These are phyloP conservation scores for Candida alai DNA, from an alignment of 805 yeast species.

Conservation along the genomic window DNA sequence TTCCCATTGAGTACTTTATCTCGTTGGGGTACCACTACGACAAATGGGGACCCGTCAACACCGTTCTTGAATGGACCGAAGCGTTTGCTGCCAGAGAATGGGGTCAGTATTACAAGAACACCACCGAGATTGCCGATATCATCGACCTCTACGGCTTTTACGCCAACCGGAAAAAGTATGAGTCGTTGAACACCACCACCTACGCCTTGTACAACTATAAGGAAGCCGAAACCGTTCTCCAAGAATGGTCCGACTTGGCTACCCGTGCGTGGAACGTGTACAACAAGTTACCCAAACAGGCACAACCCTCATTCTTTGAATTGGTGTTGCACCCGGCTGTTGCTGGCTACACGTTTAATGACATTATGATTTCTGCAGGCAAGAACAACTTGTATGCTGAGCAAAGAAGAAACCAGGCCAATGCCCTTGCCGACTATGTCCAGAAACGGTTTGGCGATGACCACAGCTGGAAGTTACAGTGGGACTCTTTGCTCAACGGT, in stretches of 20 bases:
- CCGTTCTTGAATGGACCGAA: slow-evolving; percentile 10
- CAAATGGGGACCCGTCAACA: slow-evolving; percentile 11
- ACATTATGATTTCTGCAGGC: slow-evolving; percentile 15
- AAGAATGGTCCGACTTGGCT: slow-evolving; percentile 13
- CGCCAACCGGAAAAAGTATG: slow-evolving; percentile 12
- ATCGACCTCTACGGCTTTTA: slow-evolving; percentile 14
- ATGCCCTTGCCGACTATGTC: slow-evolving; percentile 12
- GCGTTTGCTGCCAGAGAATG: slow-evolving; percentile 13
- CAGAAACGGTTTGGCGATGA: slow-evolving; percentile 13
- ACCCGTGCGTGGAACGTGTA: slow-evolving; percentile 15
- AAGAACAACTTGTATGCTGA: slow-evolving; percentile 13
- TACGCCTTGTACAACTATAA: slow-evolving; percentile 12
- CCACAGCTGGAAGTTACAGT: slow-evolving; percentile 11
- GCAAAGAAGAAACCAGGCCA: slow-evolving; percentile 15
- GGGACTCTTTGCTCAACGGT: slow-evolving; percentile 13
- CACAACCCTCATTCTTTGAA: slow-evolving; percentile 15
- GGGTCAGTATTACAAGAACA: slow-evolving; percentile 9
- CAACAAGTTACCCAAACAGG: slow-evolving; percentile 12
- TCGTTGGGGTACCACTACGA: slow-evolving; percentile 16
- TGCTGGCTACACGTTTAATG: slow-evolving; percentile 17
- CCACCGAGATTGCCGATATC: slow-evolving; percentile 15
- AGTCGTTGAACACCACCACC: slow-evolving; percentile 12
- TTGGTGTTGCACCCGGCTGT: slow-evolving; percentile 13
- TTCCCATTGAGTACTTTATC: slow-evolving; percentile 18
- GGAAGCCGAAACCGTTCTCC: slow-evolving; percentile 13